phyloP scores from a whole-genome alignment of 768 basidiomycete genomes.

The Amanita pallidorosea region DNA sequence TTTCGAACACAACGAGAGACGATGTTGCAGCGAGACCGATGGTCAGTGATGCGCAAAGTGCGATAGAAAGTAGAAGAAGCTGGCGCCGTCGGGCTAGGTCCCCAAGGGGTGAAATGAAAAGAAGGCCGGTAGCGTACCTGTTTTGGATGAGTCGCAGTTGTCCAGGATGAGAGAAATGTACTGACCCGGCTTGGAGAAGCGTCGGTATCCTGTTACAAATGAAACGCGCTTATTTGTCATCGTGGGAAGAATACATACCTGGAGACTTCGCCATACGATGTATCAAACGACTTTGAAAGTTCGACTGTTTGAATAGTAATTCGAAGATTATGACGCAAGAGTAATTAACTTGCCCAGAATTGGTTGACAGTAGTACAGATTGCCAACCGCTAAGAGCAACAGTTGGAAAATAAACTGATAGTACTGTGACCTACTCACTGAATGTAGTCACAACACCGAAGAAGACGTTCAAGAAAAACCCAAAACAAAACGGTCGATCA shows the following conservation, averaged over 20 bases:
- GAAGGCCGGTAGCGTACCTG: conserved; percentile 63
- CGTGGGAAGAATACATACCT: conserved; percentile 15
- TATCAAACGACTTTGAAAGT: conserved; percentile 25
- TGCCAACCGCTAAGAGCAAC: conserved; percentile 41
- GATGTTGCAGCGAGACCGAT: conserved; percentile 62
- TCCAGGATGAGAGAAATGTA: not conserved
- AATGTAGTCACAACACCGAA: conserved; percentile 61
- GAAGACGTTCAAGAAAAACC: conserved; percentile 37
- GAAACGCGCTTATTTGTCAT: conserved; percentile 12
- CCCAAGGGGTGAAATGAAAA: conserved; percentile 73
- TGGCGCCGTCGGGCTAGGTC: conserved; percentile 73
- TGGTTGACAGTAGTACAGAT: conserved; percentile 79
- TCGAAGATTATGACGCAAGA: not conserved
- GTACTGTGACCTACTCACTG: conserved; percentile 19
- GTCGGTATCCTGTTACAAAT: conserved; percentile 42
- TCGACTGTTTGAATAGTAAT: conserved; percentile 23
- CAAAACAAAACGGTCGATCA: conserved; percentile 39
- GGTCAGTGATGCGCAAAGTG: conserved; percentile 44
- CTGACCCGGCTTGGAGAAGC: conserved; percentile 56
- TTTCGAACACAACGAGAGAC: conserved; percentile 50
- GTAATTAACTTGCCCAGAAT: conserved; percentile 43
- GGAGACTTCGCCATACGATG: conserved; percentile 28
- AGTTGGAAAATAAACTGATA: not conserved
- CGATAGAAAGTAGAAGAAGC: conserved; percentile 49
- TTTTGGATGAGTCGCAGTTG: not conserved